These are phyloP conservation scores for Cadophora sp. DNA, from an alignment of 2,329 filamentous ascomycete species.

Conservation along the genomic window DNA sequence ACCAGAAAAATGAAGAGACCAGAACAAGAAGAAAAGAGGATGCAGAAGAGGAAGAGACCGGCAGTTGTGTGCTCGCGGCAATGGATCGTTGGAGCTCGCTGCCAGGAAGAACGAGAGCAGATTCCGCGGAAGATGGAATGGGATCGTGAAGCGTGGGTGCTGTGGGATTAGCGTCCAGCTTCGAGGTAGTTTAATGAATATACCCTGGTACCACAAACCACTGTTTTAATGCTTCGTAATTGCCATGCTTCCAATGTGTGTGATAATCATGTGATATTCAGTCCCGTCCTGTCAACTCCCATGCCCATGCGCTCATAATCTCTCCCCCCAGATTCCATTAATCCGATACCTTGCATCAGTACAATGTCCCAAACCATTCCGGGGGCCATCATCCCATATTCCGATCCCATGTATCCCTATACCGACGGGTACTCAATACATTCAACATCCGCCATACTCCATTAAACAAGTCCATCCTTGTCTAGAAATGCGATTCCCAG, in stretches of 20 bases:
- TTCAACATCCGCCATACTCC: no score
- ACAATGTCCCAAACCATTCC: no score
- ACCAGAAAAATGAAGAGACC: constrained; percentile 27
- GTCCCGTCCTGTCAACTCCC: no score
- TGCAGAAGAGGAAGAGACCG: constrained; percentile 15
- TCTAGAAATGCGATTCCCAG: no score
- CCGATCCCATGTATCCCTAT: no score
- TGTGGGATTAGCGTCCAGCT: neutral
- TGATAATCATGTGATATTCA: no score
- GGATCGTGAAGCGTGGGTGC: neutral
- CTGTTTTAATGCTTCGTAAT: neutral
- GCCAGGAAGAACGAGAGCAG: constrained; percentile 23
- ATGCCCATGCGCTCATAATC: no score
- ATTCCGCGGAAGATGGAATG: constrained; percentile 17
- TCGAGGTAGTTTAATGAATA: neutral
- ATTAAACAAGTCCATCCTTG: no score
- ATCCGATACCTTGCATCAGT: no score
- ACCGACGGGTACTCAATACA: no score
- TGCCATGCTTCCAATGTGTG: neutral
- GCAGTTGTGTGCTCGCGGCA: constrained; percentile 36
- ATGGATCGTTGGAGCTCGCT: constrained; percentile 37
- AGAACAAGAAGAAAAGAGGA: constrained; percentile 12
- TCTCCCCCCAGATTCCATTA: no score
- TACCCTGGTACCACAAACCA: neutral
- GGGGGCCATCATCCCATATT: no score